These are phyloP conservation scores for Starmerella davenportii DNA, from an alignment of 805 yeast species.

Conservation along the genomic window DNA sequence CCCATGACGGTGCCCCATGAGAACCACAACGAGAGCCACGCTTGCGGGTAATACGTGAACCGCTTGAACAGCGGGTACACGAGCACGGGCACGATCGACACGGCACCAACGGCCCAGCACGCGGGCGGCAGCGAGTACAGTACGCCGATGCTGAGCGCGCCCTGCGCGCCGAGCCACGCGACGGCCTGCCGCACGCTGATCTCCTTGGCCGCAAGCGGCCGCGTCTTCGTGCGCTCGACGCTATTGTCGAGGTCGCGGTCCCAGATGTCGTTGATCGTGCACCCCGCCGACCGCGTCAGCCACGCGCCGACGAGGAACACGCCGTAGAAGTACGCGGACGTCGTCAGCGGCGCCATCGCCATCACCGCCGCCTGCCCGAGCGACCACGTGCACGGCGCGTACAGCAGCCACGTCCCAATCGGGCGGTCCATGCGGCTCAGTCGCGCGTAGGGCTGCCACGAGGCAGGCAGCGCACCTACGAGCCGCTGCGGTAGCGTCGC, in stretches of 20 bases:
- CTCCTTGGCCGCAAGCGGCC: slow-evolving; percentile 87
- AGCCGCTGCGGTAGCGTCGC: slow-evolving; percentile 20
- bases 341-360: slow-evolving; percentile 43
- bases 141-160: slow-evolving; percentile 54
- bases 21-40: slow-evolving; percentile 59
- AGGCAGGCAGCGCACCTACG: slow-evolving; percentile 37
- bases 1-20: slow-evolving; percentile 92
- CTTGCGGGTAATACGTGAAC: slow-evolving; percentile 90
- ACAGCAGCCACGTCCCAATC: slow-evolving; percentile 76
- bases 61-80: slow-evolving; percentile 87
- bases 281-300: slow-evolving; percentile 95
- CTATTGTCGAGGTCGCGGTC: slow-evolving; percentile 69
- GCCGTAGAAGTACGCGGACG: slow-evolving; percentile 42
- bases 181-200: slow-evolving; percentile 55
- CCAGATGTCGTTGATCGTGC: slow-evolving; percentile 79
- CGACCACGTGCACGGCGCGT: slow-evolving; percentile 83
- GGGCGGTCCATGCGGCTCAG: slow-evolving; percentile 86
- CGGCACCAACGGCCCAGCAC: slow-evolving; percentile 68
- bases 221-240: slow-evolving; percentile 70
- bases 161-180: slow-evolving; percentile 52
- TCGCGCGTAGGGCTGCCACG: slow-evolving; percentile 78
- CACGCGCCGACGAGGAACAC: slow-evolving; percentile 72
- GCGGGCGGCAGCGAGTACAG: slow-evolving; percentile 53
- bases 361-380: slow-evolving; percentile 73
- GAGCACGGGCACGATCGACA: slow-evolving; percentile 60